Evolutionary conservation across 2,329 filamentous ascomycete genomes (phyloP).

Genomic region (Coniochaeta sp.): DNA sequence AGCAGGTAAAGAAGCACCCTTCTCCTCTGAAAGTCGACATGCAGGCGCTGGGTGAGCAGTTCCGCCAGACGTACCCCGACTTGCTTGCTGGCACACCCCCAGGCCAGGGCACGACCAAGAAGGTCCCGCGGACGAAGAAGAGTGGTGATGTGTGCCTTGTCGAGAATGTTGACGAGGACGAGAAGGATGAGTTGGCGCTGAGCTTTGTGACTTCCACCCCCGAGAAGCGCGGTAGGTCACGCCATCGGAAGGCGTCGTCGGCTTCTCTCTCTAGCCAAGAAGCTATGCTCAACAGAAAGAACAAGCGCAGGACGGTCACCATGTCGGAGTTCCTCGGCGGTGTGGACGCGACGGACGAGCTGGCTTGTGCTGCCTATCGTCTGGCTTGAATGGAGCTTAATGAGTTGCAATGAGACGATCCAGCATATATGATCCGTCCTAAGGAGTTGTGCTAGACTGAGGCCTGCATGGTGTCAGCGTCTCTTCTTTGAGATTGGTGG

Average conservation of each 20-base stretch:
- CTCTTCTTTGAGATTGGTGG: background rate
- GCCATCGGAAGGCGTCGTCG: background rate
- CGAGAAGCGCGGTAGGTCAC: constrained; percentile 4
- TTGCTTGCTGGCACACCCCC: background rate
- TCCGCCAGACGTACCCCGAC: background rate
- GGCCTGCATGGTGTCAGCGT: background rate
- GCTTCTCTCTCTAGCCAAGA: background rate
- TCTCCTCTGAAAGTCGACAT: background rate
- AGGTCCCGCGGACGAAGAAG: too few species aligned
- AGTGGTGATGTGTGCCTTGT: too few species aligned
- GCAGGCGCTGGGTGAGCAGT: background rate
- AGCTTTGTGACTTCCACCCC: constrained; percentile 10
- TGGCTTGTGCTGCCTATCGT: background rate
- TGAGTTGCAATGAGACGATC: constrained; percentile 23
- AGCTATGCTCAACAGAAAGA: background rate
- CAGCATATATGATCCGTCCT: constrained; percentile 6
- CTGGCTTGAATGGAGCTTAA: constrained; percentile 20
- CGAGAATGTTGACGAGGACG: constrained; percentile 7
- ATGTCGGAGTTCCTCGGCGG: background rate
- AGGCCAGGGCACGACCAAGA: too few species aligned
- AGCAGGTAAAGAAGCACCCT: background rate
- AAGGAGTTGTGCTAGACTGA: background rate
- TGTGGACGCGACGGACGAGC: background rate
- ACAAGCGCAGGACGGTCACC: background rate
- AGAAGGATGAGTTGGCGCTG: constrained; percentile 23